Evolutionary conservation across 2,329 filamentous ascomycete species (phyloP), one percentile per base, ranked within the genome.

Genomic region (Helotiales sp.): DNA sequence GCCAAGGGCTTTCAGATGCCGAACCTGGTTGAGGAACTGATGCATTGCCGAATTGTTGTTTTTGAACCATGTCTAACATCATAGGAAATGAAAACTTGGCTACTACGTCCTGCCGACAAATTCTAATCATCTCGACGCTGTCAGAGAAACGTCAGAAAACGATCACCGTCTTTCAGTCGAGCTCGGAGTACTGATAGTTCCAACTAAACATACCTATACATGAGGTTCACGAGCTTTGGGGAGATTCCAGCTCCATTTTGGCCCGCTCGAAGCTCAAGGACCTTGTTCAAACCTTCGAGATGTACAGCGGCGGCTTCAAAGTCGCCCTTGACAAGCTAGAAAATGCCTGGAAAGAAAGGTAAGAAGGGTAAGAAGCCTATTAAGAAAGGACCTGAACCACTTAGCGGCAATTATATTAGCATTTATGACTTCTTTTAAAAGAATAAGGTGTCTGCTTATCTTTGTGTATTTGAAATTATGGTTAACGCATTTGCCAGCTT

Each of bases 361-460:
- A 75, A 73, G 68, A 75, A 67, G 55, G 61, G 61, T 24, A 61
- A 74, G 37, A 77, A 75, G 61, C 70, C 76, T 22, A 52, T 30
- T 17, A 61, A 64, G 47, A 63, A 76, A 54, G n/a, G 30, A 32
- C 30, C 30, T 32, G 10, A 32, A 32, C 71, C 75, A 61, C 54
- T 55, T 37, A 22, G 64, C 10, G 72, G 72, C 1, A 79, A 78
- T 30, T 86, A 84, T 65, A 81, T 86, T n/a, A 82, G 79, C 34
- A 85, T 89, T 4, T 80, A 77, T 13, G 80, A 87, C 10, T 87
- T 86, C 74, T 89, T 89, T 75, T 71, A 75, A 22, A 71, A 77
- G 34, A 75, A 80, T 83, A 77, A 57, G 68, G 30, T 32, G 10
- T 32, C 65, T 59, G 30, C 43, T 6, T 40, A 47, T 60, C 40